Evolutionary conservation across 768 basidiomycete genomes (phyloP).

Genomic region (Mycena crocata): DNA sequence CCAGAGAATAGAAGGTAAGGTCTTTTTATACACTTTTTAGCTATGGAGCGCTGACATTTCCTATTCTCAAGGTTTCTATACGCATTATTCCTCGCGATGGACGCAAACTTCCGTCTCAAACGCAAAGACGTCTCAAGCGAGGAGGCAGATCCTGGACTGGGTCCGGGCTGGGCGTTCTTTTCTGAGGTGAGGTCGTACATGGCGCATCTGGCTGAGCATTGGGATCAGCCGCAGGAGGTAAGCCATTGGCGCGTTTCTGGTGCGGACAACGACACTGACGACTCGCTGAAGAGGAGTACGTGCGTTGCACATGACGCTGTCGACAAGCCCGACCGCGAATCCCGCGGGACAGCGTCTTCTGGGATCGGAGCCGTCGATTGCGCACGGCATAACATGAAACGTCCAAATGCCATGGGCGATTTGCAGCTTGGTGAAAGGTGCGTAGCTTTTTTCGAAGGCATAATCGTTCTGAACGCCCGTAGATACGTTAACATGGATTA

Average conservation of each 20-base stretch:
- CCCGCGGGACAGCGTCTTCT: slow-evolving; percentile 9
- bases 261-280: too few relatives aligned
- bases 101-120: slow-evolving; percentile 13
- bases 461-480: background rate
- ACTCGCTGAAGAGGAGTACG: slow-evolving; percentile 20
- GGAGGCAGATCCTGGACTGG: background rate
- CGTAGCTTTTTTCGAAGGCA: too few relatives aligned
- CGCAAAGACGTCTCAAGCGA: slow-evolving; percentile 11
- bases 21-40: too few relatives aligned
- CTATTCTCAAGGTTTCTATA: background rate
- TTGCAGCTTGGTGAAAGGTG: slow-evolving; percentile 32
- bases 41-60: background rate
- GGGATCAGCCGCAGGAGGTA: slow-evolving; percentile 16
- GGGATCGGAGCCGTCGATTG: slow-evolving; percentile 30
- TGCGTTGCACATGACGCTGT: slow-evolving; percentile 17
- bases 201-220: slow-evolving; percentile 3
- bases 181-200: slow-evolving; percentile 3
- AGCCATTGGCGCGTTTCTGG: too few relatives aligned
- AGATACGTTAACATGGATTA: slow-evolving; percentile 21
- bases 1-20: background rate
- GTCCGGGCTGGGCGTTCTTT: background rate
- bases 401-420: slow-evolving; percentile 23
- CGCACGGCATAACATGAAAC: slow-evolving; percentile 28
- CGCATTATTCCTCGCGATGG: background rate
- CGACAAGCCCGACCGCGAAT: slow-evolving; percentile 10